These are phyloP conservation scores for Fusarium chaquense DNA, from an alignment of 2,329 filamentous ascomycete species.

Conservation along the genomic window DNA sequence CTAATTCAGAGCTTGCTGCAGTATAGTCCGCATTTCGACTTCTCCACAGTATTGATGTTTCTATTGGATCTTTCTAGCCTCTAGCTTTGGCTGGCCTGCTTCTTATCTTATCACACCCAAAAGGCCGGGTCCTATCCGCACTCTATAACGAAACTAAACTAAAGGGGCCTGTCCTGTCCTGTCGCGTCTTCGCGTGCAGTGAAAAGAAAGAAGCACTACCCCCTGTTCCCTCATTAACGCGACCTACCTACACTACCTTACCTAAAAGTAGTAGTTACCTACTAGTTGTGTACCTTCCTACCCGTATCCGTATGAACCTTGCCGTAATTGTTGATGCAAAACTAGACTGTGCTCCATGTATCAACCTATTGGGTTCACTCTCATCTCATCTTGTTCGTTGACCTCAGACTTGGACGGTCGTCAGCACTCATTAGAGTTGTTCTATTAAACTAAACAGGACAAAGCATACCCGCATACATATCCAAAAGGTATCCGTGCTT, in stretches of 20 bases:
- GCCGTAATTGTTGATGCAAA: constrained; percentile 24
- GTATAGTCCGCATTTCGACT: not conserved
- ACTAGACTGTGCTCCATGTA: constrained; percentile 31
- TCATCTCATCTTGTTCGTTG: constrained; percentile 20
- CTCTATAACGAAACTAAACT: not conserved
- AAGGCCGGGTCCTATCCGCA: not conserved
- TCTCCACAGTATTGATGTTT: not conserved
- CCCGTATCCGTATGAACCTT: constrained; percentile 16
- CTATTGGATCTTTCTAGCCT: not conserved
- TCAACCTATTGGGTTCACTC: constrained; percentile 18
- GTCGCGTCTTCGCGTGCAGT: constrained; percentile 37
- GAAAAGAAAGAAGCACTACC: not conserved
- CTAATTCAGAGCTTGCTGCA: constrained; percentile 8
- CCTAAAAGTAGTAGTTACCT: not conserved
- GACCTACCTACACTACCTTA: constrained; percentile 9
- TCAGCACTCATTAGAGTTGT: constrained; percentile 16
- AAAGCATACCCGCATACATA: not conserved
- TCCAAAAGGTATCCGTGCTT: constrained; percentile 2
- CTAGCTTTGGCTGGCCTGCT: not conserved
- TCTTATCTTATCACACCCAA: constrained; percentile 38
- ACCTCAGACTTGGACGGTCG: constrained; percentile 17
- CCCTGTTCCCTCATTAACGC: constrained; percentile 34
- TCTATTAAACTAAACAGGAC: not conserved
- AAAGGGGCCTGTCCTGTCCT: not conserved
- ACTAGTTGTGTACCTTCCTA: constrained; percentile 33